Base-by-base conservation (phyloP, 768 basidiomycete genomes). In the Pulveroboletus ravenelii region DNA sequence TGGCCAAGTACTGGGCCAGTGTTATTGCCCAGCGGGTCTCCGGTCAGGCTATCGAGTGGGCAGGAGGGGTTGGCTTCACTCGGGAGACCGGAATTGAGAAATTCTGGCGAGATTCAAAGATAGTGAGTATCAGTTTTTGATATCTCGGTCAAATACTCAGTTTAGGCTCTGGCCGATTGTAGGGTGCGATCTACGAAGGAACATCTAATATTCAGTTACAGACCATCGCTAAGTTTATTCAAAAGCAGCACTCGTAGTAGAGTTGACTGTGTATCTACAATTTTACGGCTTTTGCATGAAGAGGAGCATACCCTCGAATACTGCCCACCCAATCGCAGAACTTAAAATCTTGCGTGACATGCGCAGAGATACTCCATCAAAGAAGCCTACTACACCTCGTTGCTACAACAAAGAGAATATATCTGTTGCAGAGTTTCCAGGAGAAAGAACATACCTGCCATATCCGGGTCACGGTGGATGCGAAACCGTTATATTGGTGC, bases 121-220 rank as follows among this genome's bases (percentile, higher is more conserved):
- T 95, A 61, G 90, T 90, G 60, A 73, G 87, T 76, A 36, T 12
- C 37, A 38, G 18, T 30, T 4, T 35, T 48, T 1, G 47, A 42
- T 17, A 31, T 34, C 2, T n/a, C 45, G 32, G 6, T 15, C 41
- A 23, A 14, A 9, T 12, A 9, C n/a, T 10, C 31, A 36, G 38
- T 49, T 59, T 12, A 20, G 56, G 53, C 3, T 51, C 23, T 48
- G 6, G 10, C 45, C 2, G 50, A 31, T 48, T 48, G 17, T 51
- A 92, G 89, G 89, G 91, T 25, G 88, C 89, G 2, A 92, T 93
- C 46, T 93, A 93, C 60, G 91, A 93, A 62, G 93, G 95, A 35
- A 97, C 95, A 39, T 92, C 88, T n/a, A 99, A 98, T 67, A 98
- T 99, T 51, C 96, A 98, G 67, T 74, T 97, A 31, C 86, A 94